phyloP scores from a whole-genome alignment of 202 grass and related monocot genomes.

The Panicum virgatum region DNA sequence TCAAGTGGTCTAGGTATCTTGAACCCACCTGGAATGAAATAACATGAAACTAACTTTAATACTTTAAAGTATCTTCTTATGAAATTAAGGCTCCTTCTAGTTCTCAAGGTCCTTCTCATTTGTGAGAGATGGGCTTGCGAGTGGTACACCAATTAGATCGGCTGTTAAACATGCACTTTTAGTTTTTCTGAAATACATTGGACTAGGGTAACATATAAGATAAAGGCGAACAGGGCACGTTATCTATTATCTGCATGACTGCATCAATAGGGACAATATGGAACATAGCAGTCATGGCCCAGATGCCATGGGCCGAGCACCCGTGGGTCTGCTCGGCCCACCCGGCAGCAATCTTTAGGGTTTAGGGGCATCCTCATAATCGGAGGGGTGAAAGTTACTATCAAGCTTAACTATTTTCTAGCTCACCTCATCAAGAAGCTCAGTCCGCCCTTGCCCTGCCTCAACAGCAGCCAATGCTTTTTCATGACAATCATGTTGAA shows the following conservation, averaged over 20 bases:
- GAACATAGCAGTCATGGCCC: neutral
- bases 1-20: constrained; percentile 96
- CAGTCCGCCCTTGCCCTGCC: constrained; percentile 76
- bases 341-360: neutral
- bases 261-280: constrained; percentile 1
- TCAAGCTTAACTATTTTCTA: constrained; percentile 16
- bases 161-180: neutral
- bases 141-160: neutral
- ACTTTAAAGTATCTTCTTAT: constrained; percentile 16
- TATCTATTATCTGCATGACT: neutral
- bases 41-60: constrained; percentile 37
- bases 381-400: constrained; percentile 25
- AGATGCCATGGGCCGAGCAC: neutral
- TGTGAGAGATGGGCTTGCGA: neutral
- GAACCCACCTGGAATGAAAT: constrained; percentile 74
- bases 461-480: constrained; percentile 98
- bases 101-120: neutral
- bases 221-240: neutral
- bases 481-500: constrained; percentile 97
- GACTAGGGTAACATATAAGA: neutral
- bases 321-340: neutral
- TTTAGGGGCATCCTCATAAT: constrained; percentile 14
- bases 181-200: constrained; percentile 17
- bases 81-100: neutral
- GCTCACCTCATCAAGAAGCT: constrained; percentile 94